phyloP scores from a whole-genome alignment of 2,329 filamentous ascomycete genomes.

The Xylaria polymorpha region DNA sequence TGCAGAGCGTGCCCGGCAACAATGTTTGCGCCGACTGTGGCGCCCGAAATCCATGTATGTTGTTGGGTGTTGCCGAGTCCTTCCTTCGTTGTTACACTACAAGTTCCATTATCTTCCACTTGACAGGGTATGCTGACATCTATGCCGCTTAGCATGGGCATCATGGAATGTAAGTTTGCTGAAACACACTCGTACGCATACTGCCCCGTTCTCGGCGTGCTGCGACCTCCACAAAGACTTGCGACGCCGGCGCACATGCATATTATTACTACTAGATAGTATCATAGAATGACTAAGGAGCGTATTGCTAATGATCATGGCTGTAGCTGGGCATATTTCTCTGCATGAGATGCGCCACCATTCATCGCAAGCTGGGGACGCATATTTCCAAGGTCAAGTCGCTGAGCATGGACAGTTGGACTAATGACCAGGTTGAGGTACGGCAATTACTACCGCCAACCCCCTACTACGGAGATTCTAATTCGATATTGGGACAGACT shows the following conservation, averaged over 20 bases:
- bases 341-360: conserved; percentile 95
- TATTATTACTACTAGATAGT: background rate
- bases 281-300: conserved; percentile 14
- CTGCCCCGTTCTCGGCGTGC: conserved; percentile 10
- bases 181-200: conserved; percentile 24
- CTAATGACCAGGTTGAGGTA: conserved; percentile 95
- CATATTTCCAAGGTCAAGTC: conserved; percentile 99
- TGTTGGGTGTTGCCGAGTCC: conserved; percentile 47
- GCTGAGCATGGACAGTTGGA: conserved; percentile 98
- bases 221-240: background rate
- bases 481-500: conserved; percentile 65
- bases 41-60: conserved; percentile 87
- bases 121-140: conserved; percentile 32
- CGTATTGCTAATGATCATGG: conserved; percentile 41
- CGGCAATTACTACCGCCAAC: conserved; percentile 48
- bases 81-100: conserved; percentile 22
- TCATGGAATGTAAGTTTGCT: conserved; percentile 88
- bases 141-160: conserved; percentile 78
- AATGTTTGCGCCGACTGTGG: conserved; percentile 94
- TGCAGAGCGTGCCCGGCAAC: conserved; percentile 86
- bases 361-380: conserved; percentile 96
- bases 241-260: conserved; percentile 22
- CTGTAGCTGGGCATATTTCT: conserved; percentile 89
- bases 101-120: conserved; percentile 1
- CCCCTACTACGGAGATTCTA: conserved; percentile 36